A percentile compares a stretch with the other conserved stretches of the same genome.
Conservation (phyloP, 306 rosid species). For the Delonix regia region DNA sequence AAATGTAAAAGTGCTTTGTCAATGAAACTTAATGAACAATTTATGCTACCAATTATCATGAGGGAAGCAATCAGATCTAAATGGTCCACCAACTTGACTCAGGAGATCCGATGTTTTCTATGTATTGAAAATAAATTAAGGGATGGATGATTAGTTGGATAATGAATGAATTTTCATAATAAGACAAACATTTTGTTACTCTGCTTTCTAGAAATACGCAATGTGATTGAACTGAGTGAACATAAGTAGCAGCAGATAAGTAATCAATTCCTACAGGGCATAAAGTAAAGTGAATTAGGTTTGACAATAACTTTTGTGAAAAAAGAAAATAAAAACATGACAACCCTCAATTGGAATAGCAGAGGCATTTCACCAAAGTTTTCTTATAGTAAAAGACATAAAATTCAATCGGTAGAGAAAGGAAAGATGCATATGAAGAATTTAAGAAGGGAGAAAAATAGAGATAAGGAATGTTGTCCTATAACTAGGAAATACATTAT, state of each 20-base stretch:
- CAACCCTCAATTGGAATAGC: constrained; percentile 27
- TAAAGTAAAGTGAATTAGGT: constrained; percentile 30
- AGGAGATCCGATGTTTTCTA: neutral
- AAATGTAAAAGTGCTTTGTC: neutral
- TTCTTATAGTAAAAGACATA: no score
- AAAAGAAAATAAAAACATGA: neutral
- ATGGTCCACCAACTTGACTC: constrained; percentile 1
- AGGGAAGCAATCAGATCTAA: constrained; percentile 10
- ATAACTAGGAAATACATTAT: neutral
- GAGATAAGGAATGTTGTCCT: neutral
- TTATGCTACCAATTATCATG: neutral
- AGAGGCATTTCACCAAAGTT: constrained; percentile 10
- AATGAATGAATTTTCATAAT: constrained; percentile 21
- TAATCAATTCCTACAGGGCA: constrained; percentile 55
- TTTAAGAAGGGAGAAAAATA: neutral
- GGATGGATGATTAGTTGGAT: constrained; percentile 1
- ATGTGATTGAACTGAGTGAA: constrained; percentile 45
- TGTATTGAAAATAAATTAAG: neutral
- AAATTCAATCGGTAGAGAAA: neutral
- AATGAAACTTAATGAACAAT: constrained; percentile 15
- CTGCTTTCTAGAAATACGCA: constrained; percentile 45
- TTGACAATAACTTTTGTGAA: neutral
- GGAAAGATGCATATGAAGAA: neutral
- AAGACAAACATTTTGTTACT: constrained; percentile 44
- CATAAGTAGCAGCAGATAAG: constrained; percentile 55